Percentiles rank a stretch among this genome's conserved stretches.
These are phyloP conservation scores for Eimeria tenella DNA, from an alignment of 169 alveolate species.

Conservation along the genomic window DNA sequence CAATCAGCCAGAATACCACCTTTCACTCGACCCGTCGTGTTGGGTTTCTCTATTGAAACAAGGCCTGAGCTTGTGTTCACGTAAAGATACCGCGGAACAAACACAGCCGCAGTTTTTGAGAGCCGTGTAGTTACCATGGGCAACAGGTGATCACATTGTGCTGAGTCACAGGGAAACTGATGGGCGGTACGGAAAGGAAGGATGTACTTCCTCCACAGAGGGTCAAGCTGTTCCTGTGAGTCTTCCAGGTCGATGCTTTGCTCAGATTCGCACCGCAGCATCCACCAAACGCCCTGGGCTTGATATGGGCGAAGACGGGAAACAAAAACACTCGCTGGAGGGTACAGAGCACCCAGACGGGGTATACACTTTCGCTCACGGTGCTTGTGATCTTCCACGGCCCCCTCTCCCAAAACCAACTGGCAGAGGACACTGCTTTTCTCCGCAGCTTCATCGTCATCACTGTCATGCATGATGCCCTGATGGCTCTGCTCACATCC, in stretches of 20 bases:
- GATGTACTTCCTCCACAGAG: slow-evolving; percentile 42
- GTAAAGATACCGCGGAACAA: slow-evolving; percentile 23
- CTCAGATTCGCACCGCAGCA: slow-evolving; percentile 74
- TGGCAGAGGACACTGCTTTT: slow-evolving; percentile 42
- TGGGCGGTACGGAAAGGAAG: slow-evolving; percentile 1
- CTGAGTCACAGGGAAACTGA: not conserved
- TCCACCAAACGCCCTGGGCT: slow-evolving; percentile 81
- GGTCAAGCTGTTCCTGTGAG: slow-evolving; percentile 49
- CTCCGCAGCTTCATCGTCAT: slow-evolving; percentile 58
- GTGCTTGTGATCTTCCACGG: not conserved
- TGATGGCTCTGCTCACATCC: not conserved
- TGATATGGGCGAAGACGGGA: slow-evolving; percentile 81
- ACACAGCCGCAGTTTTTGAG: not conserved
- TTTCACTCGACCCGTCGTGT: slow-evolving; percentile 42
- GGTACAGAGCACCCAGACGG: slow-evolving; percentile 31
- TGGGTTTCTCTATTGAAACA: slow-evolving; percentile 63
- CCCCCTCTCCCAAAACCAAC: slow-evolving; percentile 22
- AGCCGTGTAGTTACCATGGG: not conserved
- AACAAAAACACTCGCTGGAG: slow-evolving; percentile 65
- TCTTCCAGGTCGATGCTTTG: not conserved
- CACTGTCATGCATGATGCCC: not conserved
- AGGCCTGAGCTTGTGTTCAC: slow-evolving; percentile 68
- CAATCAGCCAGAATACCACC: slow-evolving; percentile 97
- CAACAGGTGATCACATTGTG: not conserved
- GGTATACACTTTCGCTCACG: not conserved